Evolutionary conservation across 352 stramenopile species (phyloP).

Genomic region (Pythium aphanidermatum): DNA sequence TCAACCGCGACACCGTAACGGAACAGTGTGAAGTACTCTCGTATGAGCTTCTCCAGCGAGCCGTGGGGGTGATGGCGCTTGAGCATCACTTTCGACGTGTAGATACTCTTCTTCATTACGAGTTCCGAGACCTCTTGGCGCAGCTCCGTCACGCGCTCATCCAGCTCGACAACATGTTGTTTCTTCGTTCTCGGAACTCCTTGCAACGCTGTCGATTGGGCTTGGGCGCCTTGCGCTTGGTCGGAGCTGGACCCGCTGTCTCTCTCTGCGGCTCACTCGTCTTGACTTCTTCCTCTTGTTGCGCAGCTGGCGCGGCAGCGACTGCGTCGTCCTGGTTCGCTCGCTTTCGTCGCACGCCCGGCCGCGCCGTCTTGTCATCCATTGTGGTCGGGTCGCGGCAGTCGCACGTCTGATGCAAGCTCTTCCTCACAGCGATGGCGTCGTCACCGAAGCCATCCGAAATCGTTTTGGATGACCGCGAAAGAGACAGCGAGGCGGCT

Average conservation of each 20-base stretch:
- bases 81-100: conserved; percentile 19
- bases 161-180: conserved; percentile 13
- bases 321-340: no score
- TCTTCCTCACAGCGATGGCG: no score
- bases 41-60: conserved; percentile 22
- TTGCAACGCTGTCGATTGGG: conserved; percentile 24
- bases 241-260: no score
- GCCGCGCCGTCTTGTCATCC: no score
- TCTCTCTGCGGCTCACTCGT: no score
- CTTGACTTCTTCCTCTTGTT: no score
- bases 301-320: not conserved
- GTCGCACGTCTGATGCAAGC: no score
- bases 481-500: conserved; percentile 1
- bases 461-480: conserved; percentile 18
- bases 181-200: conserved; percentile 25
- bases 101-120: conserved; percentile 20
- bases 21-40: conserved; percentile 24
- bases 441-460: conserved; percentile 29
- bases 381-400: no score
- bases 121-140: conserved; percentile 19
- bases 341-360: no score
- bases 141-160: conserved; percentile 11
- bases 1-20: conserved; percentile 19
- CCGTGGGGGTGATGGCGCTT: conserved; percentile 22
- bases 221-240: conserved; percentile 17